phyloP scores from a whole-genome alignment of 75 land plant genomes.

The Cunninghamia lanceolata region DNA sequence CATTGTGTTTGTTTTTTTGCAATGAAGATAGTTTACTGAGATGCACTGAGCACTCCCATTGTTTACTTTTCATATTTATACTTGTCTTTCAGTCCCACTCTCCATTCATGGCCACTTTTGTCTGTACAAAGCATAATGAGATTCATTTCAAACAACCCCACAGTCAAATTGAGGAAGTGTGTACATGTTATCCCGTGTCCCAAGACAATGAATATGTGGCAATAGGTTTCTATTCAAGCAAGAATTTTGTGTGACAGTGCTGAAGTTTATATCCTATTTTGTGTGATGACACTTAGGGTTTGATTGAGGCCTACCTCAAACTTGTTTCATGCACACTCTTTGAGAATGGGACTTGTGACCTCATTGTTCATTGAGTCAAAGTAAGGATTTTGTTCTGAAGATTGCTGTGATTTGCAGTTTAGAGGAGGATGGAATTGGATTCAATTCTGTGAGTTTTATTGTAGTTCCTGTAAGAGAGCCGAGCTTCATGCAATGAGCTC shows the following conservation, averaged over 20 bases:
- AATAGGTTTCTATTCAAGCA: not conserved
- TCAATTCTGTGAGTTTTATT: not conserved
- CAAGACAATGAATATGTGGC: not conserved
- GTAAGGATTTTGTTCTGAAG: not conserved
- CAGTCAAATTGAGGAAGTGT: not conserved
- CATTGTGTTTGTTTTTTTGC: not conserved
- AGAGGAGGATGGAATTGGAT: not conserved
- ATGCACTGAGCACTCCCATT: not conserved
- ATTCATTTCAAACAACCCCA: not conserved
- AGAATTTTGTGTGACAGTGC: not conserved
- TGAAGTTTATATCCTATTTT: not conserved
- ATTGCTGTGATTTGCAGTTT: not conserved
- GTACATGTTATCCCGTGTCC: not conserved
- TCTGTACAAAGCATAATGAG: not conserved
- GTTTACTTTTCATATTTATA: not conserved
- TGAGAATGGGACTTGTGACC: not conserved
- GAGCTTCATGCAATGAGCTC: not conserved
- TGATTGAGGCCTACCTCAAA: not conserved
- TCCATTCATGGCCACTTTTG: not conserved
- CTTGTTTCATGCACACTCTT: not conserved
- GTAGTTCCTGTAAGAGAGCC: not conserved
- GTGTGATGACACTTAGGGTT: not conserved
- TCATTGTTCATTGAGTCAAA: not conserved
- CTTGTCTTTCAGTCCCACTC: not conserved
- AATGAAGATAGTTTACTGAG: not conserved